Evolutionary conservation across 345 rosid species (phyloP).

Genomic region (Lumnitzera littorea): DNA sequence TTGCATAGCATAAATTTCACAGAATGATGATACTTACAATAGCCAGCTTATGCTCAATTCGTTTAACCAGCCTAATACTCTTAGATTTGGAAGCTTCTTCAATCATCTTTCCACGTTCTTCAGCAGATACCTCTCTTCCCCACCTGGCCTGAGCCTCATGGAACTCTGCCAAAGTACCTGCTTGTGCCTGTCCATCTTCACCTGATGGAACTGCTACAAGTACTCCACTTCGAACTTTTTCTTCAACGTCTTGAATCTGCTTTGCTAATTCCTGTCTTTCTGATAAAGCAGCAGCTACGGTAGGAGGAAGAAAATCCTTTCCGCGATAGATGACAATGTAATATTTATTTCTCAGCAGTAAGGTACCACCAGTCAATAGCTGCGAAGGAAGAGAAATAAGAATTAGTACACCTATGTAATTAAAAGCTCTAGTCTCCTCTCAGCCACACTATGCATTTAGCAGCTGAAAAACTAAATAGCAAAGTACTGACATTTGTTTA

Average conservation of each 20-base stretch:
- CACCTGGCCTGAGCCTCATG: slow-evolving; percentile 93
- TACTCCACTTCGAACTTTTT: slow-evolving; percentile 47
- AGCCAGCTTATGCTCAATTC: slow-evolving; percentile 70
- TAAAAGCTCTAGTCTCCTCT: too few species aligned
- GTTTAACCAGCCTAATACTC: slow-evolving; percentile 55
- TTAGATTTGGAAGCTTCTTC: slow-evolving; percentile 78
- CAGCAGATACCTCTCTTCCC: slow-evolving; percentile 73
- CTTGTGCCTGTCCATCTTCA: slow-evolving; percentile 48
- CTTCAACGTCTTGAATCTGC: slow-evolving; percentile 79
- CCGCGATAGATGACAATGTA: slow-evolving; percentile 94
- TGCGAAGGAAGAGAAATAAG: slow-evolving; percentile 20
- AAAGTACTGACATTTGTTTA: too few species aligned
- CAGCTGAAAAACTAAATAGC: too few species aligned
- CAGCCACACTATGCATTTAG: too few species aligned
- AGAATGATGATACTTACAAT: slow-evolving; percentile 45
- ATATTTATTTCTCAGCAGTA: slow-evolving; percentile 91
- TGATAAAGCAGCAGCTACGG: slow-evolving; percentile 75
- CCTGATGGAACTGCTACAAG: slow-evolving; percentile 41
- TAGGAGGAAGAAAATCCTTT: slow-evolving; percentile 90
- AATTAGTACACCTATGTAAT: background rate
- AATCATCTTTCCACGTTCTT: slow-evolving; percentile 81
- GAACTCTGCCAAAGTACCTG: slow-evolving; percentile 95
- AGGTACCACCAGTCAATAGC: slow-evolving; percentile 84
- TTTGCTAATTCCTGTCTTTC: slow-evolving; percentile 76
- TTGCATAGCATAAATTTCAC: background rate